These are phyloP conservation scores for Conringia planisiliqua DNA, from an alignment of 345 rosid genomes.

Conservation along the genomic window DNA sequence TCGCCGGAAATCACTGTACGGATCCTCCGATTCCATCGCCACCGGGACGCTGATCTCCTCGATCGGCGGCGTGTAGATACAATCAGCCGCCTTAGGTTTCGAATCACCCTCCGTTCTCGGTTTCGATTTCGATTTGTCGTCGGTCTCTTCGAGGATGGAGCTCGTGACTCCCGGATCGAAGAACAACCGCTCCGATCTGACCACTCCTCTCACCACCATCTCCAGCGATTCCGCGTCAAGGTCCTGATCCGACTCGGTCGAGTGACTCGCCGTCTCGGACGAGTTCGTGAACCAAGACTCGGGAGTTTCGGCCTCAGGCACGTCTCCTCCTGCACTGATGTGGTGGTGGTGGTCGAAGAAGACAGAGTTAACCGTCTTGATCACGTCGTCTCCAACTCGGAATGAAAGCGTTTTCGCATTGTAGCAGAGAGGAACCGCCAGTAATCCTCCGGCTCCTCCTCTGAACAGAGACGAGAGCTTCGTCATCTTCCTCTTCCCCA, in stretches of 20 bases:
- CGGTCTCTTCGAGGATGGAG: constrained; percentile 50
- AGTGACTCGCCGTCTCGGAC: constrained; percentile 35
- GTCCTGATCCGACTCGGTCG: constrained; percentile 33
- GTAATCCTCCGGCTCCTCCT: constrained; percentile 25
- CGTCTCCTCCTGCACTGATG: neutral
- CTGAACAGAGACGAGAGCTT: constrained; percentile 50
- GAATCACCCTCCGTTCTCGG: constrained; percentile 22
- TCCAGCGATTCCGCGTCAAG: constrained; percentile 46
- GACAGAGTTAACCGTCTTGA: constrained; percentile 76
- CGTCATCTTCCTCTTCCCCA: constrained; percentile 47
- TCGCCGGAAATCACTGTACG: constrained; percentile 64
- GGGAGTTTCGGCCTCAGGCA: constrained; percentile 16
- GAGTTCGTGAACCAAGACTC: constrained; percentile 39
- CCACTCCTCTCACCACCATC: constrained; percentile 53
- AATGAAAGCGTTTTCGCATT: constrained; percentile 72
- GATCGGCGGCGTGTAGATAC: constrained; percentile 13
- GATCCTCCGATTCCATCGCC: constrained; percentile 84
- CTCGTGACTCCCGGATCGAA: constrained; percentile 72
- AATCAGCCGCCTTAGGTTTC: constrained; percentile 12
- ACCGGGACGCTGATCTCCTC: constrained; percentile 48
- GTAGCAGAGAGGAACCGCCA: constrained; percentile 68
- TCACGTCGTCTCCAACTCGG: constrained; percentile 48
- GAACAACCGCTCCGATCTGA: constrained; percentile 67
- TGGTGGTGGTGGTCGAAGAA: constrained; percentile 40
- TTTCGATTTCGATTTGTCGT: neutral